Evolutionary conservation across 2,329 filamentous ascomycete genomes (phyloP), one percentile per base, ranked within the genome.

Genomic region (Penicillium sp.): DNA sequence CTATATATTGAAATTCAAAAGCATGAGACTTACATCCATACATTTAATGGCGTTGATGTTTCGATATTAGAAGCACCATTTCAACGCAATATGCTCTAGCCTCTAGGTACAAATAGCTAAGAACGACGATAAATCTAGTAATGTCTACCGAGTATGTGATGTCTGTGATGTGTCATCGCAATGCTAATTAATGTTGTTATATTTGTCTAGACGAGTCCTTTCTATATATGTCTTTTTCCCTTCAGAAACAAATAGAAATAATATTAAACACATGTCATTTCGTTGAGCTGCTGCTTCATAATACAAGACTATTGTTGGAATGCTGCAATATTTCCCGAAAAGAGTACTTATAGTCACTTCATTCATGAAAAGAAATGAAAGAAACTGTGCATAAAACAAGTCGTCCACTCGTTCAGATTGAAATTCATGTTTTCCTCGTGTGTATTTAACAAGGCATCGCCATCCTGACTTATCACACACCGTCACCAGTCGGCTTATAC

Each of bases 401-500:
- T 30, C 45, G 18, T 23, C 45, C 26, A 47, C 16, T 30, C 45
- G 9, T 23, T 14, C 23, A 46, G 42, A 24, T 16, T 14, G 26
- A 26, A 47, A 5, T 18, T 14, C 11, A 23, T 23, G 2, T 7
- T 48, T 48, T 16, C 12, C 50, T 16, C 11, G 12, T 8, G 20
- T 16, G 26, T 43, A 43, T 43, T 20, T 23, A 43, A 43, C 40
- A 33, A 33, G 20, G 8, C n/a, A 48, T 48, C 45, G 24, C 16
- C 33, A 24, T 48, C 20, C 14, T 33, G 14, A 47, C 23, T 48
- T 48, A 71, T 58, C 65, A 69, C 12, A 65, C 66, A 43, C 71
- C 68, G 59, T 74, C 66, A 28, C 68, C 79, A 20, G 91, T 91
- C 18, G 91, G 91, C 79, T 97, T 97, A 77, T 97, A 97, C 79